phyloP scores from a whole-genome alignment of 2,329 filamentous ascomycete species.

The Paraphaeosphaeria minitans region DNA sequence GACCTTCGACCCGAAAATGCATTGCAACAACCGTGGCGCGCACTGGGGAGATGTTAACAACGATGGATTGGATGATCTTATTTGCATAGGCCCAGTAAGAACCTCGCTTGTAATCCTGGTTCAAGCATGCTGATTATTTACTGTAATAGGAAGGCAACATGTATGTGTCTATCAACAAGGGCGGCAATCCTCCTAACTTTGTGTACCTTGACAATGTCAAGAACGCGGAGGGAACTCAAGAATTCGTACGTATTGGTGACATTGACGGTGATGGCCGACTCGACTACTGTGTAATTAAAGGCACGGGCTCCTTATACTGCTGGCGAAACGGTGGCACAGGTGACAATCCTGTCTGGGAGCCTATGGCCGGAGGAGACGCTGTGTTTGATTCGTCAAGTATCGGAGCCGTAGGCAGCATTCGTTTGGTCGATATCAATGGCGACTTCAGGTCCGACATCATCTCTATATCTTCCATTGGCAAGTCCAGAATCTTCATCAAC shows the following conservation, averaged over 20 bases:
- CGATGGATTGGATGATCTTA: conserved; percentile 37
- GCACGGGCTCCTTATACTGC: conserved; percentile 32
- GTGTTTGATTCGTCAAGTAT: conserved; percentile 11
- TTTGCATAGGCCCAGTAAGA: conserved; percentile 26
- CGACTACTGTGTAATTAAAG: conserved; percentile 40
- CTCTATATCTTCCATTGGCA: conserved; percentile 15
- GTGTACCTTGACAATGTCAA: conserved; percentile 24
- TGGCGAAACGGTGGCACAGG: conserved; percentile 43
- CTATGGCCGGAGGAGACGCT: conserved; percentile 25
- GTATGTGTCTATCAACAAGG: conserved; percentile 26
- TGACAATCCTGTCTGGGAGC: conserved; percentile 42
- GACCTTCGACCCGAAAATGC: not conserved
- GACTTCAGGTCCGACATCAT: conserved; percentile 15
- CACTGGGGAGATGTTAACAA: conserved; percentile 36
- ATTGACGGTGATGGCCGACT: conserved; percentile 43
- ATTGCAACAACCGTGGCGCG: conserved; percentile 11
- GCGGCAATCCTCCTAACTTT: conserved; percentile 29
- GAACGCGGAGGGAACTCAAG: conserved; percentile 7
- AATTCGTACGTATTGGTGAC: conserved; percentile 38
- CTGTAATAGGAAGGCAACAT: conserved; percentile 24
- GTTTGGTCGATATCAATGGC: conserved; percentile 32
- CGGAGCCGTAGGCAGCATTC: conserved; percentile 12
- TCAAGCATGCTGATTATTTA: not conserved
- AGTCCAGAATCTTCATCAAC: conserved; percentile 23
- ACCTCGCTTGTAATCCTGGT: not conserved